phyloP scores from a whole-genome alignment of 2,329 filamentous ascomycete species.

The Aspergillus sclerotialis region DNA sequence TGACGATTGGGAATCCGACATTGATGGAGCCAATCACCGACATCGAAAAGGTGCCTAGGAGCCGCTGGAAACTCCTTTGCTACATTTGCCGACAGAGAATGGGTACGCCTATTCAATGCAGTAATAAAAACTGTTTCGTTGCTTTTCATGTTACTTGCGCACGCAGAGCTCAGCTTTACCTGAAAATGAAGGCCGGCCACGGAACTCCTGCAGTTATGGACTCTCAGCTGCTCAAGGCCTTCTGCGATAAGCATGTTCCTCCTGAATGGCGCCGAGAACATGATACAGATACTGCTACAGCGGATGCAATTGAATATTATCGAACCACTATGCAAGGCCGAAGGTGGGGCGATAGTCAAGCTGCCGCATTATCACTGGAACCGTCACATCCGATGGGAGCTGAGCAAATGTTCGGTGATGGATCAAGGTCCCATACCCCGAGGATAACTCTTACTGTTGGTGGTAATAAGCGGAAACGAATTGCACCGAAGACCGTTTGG shows the following conservation, averaged over 20 bases:
- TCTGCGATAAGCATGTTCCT: conserved; percentile 92
- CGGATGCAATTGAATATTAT: conserved; percentile 82
- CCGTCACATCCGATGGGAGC: conserved; percentile 59
- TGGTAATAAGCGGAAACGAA: conserved; percentile 53
- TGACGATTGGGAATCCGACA: conserved; percentile 88
- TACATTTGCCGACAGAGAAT: conserved; percentile 97
- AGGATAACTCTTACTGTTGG: conserved; percentile 49
- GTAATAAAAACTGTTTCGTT: conserved; percentile 93
- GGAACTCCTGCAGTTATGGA: conserved; percentile 72
- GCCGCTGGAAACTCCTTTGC: conserved; percentile 85
- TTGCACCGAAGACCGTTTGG: conserved; percentile 66
- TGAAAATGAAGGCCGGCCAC: conserved; percentile 94
- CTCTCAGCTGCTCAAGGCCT: conserved; percentile 79
- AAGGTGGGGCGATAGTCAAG: conserved; percentile 87
- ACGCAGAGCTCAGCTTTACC: conserved; percentile 73
- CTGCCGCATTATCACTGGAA: conserved; percentile 72
- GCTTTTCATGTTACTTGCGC: conserved; percentile 98
- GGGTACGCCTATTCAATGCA: conserved; percentile 97
- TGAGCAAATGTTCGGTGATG: conserved; percentile 41
- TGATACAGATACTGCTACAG: conserved; percentile 70
- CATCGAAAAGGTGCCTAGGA: conserved; percentile 93
- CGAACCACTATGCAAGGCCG: conserved; percentile 80
- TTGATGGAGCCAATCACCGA: conserved; percentile 99
- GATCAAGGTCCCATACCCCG: conserved; percentile 32
- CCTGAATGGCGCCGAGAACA: conserved; percentile 82